Percentiles rank a stretch among this genome's conserved stretches.
Evolutionary conservation across 495 filamentous ascomycete species (phyloP).

Genomic region (Stereocaulon alpinum): DNA sequence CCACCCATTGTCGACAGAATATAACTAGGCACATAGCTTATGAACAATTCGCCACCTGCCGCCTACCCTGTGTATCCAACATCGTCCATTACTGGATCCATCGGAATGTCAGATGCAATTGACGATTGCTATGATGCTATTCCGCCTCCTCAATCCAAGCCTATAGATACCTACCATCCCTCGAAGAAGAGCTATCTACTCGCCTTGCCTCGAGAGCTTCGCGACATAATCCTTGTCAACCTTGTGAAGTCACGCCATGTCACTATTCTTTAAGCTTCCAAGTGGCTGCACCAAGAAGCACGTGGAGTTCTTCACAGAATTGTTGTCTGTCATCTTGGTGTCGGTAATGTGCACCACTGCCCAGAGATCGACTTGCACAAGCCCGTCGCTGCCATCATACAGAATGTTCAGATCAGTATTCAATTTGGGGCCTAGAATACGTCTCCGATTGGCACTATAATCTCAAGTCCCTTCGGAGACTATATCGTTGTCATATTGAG

Average conservation of each 20-base stretch:
- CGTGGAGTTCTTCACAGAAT: neutral
- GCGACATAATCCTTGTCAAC: neutral
- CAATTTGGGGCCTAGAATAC: too few species aligned
- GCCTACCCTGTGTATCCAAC: too few species aligned
- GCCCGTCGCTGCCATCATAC: neutral
- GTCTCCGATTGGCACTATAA: too few species aligned
- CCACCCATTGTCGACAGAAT: too few species aligned
- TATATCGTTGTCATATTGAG: too few species aligned
- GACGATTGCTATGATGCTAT: too few species aligned
- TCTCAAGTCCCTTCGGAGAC: too few species aligned
- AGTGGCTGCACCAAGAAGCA: neutral
- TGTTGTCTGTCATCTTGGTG: neutral
- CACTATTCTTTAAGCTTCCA: neutral
- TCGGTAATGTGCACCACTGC: neutral
- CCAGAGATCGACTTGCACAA: neutral
- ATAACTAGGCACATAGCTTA: too few species aligned
- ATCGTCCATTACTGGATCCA: too few species aligned
- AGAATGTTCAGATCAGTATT: neutral
- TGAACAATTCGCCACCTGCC: too few species aligned
- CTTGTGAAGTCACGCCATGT: neutral
- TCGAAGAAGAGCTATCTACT: neutral
- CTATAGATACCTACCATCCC: neutral
- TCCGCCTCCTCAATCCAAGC: neutral
- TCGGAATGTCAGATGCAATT: too few species aligned
- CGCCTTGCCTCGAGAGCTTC: conserved; percentile 4